A percentile compares a stretch with the other conserved stretches of the same genome.
These are phyloP conservation scores for Teratosphaeria epicoccoides DNA, from an alignment of 2,329 filamentous ascomycete genomes.

Conservation along the genomic window DNA sequence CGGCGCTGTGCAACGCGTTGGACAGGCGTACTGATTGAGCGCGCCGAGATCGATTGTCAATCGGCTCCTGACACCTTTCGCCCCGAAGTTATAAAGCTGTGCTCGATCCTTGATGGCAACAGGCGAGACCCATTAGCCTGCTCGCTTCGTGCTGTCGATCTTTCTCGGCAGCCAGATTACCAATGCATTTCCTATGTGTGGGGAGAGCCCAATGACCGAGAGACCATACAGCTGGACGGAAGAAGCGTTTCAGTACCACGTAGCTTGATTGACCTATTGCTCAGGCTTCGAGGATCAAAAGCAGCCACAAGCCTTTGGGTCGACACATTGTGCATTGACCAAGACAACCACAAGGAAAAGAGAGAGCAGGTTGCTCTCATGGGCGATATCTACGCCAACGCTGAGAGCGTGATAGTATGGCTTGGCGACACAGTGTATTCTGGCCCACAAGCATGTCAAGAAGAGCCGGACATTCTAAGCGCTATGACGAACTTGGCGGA, in stretches of 20 bases:
- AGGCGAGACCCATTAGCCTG: background rate
- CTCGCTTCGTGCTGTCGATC: background rate
- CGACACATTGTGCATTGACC: slow-evolving; percentile 9
- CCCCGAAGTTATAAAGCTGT: background rate
- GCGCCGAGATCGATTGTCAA: background rate
- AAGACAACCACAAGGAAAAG: slow-evolving; percentile 3
- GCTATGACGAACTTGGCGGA: background rate
- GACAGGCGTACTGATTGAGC: background rate
- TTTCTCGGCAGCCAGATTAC: background rate
- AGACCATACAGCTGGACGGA: background rate
- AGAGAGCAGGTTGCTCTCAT: slow-evolving; percentile 7
- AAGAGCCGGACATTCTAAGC: background rate
- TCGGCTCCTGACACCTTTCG: background rate
- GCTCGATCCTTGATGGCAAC: background rate
- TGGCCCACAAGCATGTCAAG: background rate
- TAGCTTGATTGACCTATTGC: background rate
- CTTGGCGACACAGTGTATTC: background rate
- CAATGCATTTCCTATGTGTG: background rate
- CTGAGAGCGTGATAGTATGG: slow-evolving; percentile 5
- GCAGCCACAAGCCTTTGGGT: slow-evolving; percentile 4
- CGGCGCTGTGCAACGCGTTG: background rate
- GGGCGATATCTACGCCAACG: slow-evolving; percentile 4
- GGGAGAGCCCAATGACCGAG: background rate
- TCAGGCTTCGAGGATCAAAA: background rate
- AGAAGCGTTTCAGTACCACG: background rate